These are phyloP conservation scores for Xylaria sp. DNA, from an alignment of 2,329 filamentous ascomycete genomes.

Conservation along the genomic window DNA sequence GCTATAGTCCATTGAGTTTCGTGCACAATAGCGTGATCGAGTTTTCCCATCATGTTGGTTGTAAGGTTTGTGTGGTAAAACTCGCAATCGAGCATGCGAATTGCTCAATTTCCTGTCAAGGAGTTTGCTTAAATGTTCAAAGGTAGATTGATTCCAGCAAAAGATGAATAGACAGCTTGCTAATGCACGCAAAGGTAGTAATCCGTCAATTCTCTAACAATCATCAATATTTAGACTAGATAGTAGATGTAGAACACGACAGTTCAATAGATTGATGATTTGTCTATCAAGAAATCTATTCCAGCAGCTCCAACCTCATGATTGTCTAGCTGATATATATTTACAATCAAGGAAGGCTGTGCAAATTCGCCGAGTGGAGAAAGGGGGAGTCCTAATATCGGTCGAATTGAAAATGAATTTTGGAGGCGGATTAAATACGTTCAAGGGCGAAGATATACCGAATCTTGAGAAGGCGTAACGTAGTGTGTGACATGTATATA, in stretches of 20 bases:
- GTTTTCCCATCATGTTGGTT: neutral
- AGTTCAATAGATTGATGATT: neutral
- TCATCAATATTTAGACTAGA: neutral
- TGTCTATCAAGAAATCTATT: neutral
- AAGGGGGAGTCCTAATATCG: neutral
- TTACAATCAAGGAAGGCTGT: neutral
- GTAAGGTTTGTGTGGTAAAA: neutral
- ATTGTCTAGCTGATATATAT: neutral
- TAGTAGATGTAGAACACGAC: neutral
- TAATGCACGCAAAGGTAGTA: neutral
- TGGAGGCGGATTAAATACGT: neutral
- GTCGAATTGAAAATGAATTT: neutral
- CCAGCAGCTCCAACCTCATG: neutral
- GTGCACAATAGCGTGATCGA: neutral
- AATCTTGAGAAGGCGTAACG: neutral
- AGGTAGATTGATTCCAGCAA: neutral
- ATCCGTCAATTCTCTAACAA: neutral
- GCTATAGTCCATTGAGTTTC: neutral
- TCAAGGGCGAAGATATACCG: neutral
- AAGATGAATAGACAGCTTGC: neutral
- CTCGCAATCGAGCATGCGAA: neutral
- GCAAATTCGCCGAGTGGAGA: neutral
- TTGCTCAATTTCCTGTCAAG: neutral
- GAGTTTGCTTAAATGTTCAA: neutral
- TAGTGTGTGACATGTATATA: neutral